Evolutionary conservation across 2,329 filamentous ascomycete species (phyloP).

Genomic region (Colletotrichum salicis): DNA sequence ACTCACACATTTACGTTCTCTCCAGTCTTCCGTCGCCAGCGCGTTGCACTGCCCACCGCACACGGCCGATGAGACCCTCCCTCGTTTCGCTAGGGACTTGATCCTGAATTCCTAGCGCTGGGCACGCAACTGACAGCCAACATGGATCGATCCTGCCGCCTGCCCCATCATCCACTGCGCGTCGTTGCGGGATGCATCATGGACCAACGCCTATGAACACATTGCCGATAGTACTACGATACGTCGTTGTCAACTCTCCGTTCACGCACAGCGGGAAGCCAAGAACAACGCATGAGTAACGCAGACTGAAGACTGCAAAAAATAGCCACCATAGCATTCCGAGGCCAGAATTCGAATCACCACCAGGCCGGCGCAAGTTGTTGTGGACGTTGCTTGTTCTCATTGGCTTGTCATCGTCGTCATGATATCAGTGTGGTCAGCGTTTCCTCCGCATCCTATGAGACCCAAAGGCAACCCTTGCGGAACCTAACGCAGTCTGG

Average conservation of each 20-base stretch:
- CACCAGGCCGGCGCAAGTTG: neutral
- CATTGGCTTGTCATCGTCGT: neutral
- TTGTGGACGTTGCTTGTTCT: neutral
- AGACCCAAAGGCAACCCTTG: neutral
- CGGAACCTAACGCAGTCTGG: neutral
- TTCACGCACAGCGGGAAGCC: neutral
- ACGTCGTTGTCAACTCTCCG: neutral
- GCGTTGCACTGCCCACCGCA: conserved; percentile 15
- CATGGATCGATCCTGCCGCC: conserved; percentile 4
- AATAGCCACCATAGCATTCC: neutral
- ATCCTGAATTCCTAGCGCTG: conserved; percentile 15
- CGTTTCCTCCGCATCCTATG: neutral
- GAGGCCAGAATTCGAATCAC: neutral
- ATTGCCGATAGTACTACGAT: neutral
- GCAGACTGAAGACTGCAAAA: neutral
- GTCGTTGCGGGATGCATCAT: conserved; percentile 2
- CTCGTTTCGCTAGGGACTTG: conserved; percentile 25
- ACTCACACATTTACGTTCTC: neutral
- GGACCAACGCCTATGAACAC: neutral
- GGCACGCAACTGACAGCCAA: conserved; percentile 28
- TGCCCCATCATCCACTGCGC: neutral
- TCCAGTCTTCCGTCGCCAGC: neutral
- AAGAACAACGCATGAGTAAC: neutral
- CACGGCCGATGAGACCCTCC: conserved; percentile 13
- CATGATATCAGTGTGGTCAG: conserved; percentile 5